phyloP scores from a whole-genome alignment of 73 alveolate species.

The Paramecium tetraurelia region DNA sequence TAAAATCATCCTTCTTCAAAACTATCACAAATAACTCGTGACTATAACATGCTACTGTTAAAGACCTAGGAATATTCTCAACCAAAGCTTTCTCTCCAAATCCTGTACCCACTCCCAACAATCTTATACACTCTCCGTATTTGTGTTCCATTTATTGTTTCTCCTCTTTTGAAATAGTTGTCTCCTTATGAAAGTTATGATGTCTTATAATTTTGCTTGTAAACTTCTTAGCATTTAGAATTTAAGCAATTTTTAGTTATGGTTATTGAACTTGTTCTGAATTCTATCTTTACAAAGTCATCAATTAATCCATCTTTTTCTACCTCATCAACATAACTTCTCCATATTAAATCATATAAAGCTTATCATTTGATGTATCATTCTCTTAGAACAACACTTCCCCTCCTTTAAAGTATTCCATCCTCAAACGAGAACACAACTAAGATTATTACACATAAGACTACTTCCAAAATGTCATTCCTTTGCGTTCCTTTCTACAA shows the following conservation, averaged over 20 bases:
- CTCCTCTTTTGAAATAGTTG: background rate
- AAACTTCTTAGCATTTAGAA: background rate
- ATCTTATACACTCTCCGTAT: background rate
- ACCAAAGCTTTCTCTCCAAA: constrained; percentile 38
- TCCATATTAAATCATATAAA: constrained; percentile 32
- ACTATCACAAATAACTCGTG: background rate
- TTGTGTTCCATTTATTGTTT: background rate
- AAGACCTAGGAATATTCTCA: constrained; percentile 7
- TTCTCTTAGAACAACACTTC: constrained; percentile 28
- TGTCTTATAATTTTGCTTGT: background rate
- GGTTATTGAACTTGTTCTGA: background rate
- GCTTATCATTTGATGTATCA: constrained; percentile 49
- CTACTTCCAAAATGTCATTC: background rate
- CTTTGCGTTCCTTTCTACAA: background rate
- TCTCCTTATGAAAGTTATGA: background rate
- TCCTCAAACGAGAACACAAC: constrained; percentile 30
- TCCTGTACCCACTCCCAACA: background rate
- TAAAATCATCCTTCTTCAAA: constrained; percentile 25
- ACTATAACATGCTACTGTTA: constrained; percentile 47
- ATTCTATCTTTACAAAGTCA: background rate
- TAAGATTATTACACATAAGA: background rate
- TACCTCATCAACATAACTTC: background rate
- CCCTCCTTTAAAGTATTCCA: constrained; percentile 54
- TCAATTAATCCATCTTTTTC: constrained; percentile 3
- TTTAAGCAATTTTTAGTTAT: background rate